Conservation (phyloP, 2,329 filamentous ascomycete genomes). For the Fusarium veterinarium region DNA sequence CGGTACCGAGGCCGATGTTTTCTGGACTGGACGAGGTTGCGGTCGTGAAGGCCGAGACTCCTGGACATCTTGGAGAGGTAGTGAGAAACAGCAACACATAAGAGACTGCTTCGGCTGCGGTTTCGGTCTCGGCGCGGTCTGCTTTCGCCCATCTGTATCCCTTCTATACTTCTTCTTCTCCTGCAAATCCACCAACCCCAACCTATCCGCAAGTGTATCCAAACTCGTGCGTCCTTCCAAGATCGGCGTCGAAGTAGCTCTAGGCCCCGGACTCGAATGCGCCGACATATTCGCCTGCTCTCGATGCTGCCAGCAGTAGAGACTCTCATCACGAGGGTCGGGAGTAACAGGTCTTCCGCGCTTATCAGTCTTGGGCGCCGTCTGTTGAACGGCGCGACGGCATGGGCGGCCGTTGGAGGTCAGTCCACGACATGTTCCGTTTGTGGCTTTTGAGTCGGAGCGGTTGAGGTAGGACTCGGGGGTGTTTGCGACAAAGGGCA, state of each 20-base stretch:
- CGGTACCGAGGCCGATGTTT: constrained; percentile 39
- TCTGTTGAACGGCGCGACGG: constrained; percentile 72
- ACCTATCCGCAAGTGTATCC: constrained; percentile 84
- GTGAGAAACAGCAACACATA: constrained; percentile 63
- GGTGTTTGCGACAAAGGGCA: constrained; percentile 65
- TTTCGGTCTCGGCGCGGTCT: constrained; percentile 28
- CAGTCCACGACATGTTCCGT: constrained; percentile 88
- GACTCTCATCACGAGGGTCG: constrained; percentile 67
- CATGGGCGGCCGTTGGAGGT: constrained; percentile 86
- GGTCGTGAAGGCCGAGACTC: constrained; percentile 56
- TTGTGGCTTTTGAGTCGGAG: constrained; percentile 85
- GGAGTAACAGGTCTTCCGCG: constrained; percentile 46
- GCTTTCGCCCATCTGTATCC: constrained; percentile 42
- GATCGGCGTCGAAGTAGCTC: constrained; percentile 60
- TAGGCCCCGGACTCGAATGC: constrained; percentile 59
- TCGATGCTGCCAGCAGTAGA: constrained; percentile 96
- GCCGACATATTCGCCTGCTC: constrained; percentile 75
- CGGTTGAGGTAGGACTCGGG: constrained; percentile 84
- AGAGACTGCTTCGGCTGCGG: constrained; percentile 45
- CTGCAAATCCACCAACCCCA: constrained; percentile 79
- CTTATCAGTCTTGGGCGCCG: constrained; percentile 28
- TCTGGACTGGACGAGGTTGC: constrained; percentile 60
- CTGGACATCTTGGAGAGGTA: constrained; percentile 59
- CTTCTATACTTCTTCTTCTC: constrained; percentile 48
- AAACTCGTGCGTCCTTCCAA: constrained; percentile 79